Evolutionary conservation across 2,329 filamentous ascomycete species (phyloP).

Genomic region (Nigrospora sphaerica): DNA sequence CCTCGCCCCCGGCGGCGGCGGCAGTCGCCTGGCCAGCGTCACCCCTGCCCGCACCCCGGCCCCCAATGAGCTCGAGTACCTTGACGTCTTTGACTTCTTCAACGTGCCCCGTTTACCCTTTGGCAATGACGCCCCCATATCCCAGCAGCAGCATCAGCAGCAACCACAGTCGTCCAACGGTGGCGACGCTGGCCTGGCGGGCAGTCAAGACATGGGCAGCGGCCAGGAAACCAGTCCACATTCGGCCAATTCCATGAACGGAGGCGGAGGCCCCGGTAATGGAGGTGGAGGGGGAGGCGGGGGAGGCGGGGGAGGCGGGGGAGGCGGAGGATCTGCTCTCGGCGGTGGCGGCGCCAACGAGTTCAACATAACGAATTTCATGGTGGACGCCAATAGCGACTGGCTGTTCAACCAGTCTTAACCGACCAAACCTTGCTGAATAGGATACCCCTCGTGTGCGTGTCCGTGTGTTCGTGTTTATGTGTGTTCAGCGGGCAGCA

Average conservation of each 20-base stretch:
- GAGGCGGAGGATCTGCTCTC: not conserved
- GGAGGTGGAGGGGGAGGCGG: not conserved
- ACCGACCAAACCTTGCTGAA: not conserved
- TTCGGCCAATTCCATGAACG: conserved; percentile 8
- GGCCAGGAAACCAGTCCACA: conserved; percentile 4
- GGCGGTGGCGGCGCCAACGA: conserved; percentile 39
- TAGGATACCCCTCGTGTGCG: too few relatives aligned
- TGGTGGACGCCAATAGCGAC: conserved; percentile 66
- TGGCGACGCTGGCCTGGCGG: conserved; percentile 3
- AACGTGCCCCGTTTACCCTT: conserved; percentile 72
- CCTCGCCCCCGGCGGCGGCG: conserved; percentile 18
- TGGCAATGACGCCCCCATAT: conserved; percentile 23
- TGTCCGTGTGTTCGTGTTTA: too few relatives aligned
- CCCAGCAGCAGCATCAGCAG: conserved; percentile 7
- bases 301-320: not conserved
- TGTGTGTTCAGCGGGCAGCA: too few relatives aligned
- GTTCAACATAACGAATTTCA: conserved; percentile 74
- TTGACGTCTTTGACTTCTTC: conserved; percentile 93
- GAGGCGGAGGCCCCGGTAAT: conserved; percentile 14
- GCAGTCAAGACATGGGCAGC: conserved; percentile 8
- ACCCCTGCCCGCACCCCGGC: conserved; percentile 64
- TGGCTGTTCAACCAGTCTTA: conserved; percentile 50
- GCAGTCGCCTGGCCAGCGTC: conserved; percentile 41
- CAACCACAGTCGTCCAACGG: conserved; percentile 17
- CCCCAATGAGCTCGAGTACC: conserved; percentile 78